A percentile compares a stretch with the other conserved stretches of the same genome.
Conservation (phyloP, 2,329 filamentous ascomycete genomes). For the Fusarium chaquense region DNA sequence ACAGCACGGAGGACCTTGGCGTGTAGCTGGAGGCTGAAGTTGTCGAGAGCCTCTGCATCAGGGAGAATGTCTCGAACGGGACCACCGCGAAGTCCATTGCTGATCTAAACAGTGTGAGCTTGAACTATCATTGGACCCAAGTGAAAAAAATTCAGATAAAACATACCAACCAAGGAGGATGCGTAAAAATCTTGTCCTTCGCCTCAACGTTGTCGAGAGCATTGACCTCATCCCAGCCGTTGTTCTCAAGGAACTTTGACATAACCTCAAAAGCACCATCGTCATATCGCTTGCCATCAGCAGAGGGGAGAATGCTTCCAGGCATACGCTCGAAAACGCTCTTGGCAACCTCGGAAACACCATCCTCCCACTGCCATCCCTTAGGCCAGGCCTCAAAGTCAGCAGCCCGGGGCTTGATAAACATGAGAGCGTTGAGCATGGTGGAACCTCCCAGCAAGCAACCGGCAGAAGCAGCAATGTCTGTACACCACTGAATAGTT, state of each 20-base stretch:
- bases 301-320: conserved; percentile 70
- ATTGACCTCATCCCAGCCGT: conserved; percentile 72
- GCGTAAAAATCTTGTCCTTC: conserved; percentile 74
- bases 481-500: conserved; percentile 42
- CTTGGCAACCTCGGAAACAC: conserved; percentile 66
- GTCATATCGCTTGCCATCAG: conserved; percentile 74
- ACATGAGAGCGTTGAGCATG: conserved; percentile 76
- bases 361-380: conserved; percentile 71
- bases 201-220: conserved; percentile 68
- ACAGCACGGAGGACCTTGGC: conserved; percentile 74
- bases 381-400: conserved; percentile 78
- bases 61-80: conserved; percentile 78
- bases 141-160: background rate
- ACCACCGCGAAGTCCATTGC: conserved; percentile 74
- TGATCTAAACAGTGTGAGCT: conserved; percentile 60
- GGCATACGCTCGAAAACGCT: conserved; percentile 68
- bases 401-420: conserved; percentile 72
- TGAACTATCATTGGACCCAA: accelerated
- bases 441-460: conserved; percentile 75
- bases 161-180: conserved; percentile 68
- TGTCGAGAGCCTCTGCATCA: conserved; percentile 66
- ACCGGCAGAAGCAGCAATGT: conserved; percentile 56
- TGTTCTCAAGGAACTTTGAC: conserved; percentile 66
- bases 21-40: conserved; percentile 74
- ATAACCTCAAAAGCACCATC: conserved; percentile 74